Conservation (phyloP, 139 green algal genomes). For the Micractinium conductrix region DNA sequence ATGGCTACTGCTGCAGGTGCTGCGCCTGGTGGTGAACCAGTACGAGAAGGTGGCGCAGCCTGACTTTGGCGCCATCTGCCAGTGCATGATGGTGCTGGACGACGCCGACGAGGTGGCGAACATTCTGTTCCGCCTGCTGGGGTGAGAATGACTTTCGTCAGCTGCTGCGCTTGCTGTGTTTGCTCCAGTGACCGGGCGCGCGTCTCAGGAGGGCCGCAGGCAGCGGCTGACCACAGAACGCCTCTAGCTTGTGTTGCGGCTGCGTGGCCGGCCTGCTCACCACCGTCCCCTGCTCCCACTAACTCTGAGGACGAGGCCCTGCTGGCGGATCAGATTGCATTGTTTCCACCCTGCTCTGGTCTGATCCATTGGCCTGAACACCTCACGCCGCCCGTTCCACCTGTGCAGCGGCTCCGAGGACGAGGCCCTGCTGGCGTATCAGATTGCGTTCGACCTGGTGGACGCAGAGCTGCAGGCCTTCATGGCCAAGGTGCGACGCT, state of each 20-base stretch:
- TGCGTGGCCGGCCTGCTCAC: no score
- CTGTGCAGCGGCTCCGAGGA: constrained; percentile 50
- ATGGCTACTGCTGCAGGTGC: constrained; percentile 65
- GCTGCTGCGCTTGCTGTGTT: neutral
- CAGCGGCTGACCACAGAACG: no score
- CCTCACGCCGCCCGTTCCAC: neutral
- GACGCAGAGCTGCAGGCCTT: constrained; percentile 97
- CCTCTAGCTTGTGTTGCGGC: no score
- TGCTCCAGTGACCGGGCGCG: no score
- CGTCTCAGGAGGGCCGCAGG: no score
- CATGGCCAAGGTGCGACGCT: constrained; percentile 44
- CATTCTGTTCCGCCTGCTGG: constrained; percentile 86
- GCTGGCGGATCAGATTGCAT: constrained; percentile 96
- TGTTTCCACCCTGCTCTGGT: constrained; percentile 51
- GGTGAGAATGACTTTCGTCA: neutral
- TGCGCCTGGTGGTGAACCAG: constrained; percentile 83
- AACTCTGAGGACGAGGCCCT: constrained; percentile 72
- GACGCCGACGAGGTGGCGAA: constrained; percentile 80
- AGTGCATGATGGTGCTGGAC: constrained; percentile 94
- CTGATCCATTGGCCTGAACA: no score
- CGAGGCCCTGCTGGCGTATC: constrained; percentile 90
- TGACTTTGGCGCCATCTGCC: constrained; percentile 88
- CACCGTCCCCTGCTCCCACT: no score
- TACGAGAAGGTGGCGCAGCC: constrained; percentile 67
- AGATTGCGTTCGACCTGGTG: constrained; percentile 97